A percentile compares a stretch with the other conserved stretches of the same genome.
These are phyloP conservation scores for Hibiscus mutabilis DNA, from an alignment of 345 rosid genomes.

Conservation along the genomic window DNA sequence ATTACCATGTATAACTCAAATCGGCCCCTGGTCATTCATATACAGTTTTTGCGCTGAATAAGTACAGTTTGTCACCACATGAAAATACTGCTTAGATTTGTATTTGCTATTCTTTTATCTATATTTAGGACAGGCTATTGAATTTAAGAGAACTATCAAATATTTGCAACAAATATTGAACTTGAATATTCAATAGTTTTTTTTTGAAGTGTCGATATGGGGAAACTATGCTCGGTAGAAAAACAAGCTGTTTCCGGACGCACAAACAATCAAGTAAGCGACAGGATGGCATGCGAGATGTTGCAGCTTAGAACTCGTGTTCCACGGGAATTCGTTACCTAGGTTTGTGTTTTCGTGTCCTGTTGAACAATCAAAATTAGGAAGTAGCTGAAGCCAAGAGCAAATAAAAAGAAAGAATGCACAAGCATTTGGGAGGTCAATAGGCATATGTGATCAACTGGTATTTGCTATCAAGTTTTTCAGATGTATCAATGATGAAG, in stretches of 20 bases:
- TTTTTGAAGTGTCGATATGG: not conserved
- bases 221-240: constrained; percentile 37
- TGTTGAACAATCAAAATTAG: not conserved
- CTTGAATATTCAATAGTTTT: no score
- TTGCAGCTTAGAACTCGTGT: constrained; percentile 42
- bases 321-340: constrained; percentile 18
- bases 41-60: no score
- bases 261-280: constrained; percentile 44
- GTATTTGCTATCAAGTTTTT: no score
- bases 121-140: not conserved
- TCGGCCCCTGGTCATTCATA: not conserved
- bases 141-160: not conserved
- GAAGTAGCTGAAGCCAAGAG: not conserved
- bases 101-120: no score
- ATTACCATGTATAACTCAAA: no score
- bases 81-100: no score
- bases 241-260: constrained; percentile 53
- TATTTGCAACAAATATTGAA: no score
- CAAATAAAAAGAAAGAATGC: no score
- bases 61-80: no score
- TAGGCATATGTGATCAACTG: no score
- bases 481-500: no score
- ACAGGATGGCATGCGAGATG: constrained; percentile 64
- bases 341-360: constrained; percentile 33
- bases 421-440: not conserved